Percentiles rank a stretch among this genome's conserved stretches.
These are phyloP conservation scores for Triangularia setosa DNA, from an alignment of 2,329 filamentous ascomycete species.

Conservation along the genomic window DNA sequence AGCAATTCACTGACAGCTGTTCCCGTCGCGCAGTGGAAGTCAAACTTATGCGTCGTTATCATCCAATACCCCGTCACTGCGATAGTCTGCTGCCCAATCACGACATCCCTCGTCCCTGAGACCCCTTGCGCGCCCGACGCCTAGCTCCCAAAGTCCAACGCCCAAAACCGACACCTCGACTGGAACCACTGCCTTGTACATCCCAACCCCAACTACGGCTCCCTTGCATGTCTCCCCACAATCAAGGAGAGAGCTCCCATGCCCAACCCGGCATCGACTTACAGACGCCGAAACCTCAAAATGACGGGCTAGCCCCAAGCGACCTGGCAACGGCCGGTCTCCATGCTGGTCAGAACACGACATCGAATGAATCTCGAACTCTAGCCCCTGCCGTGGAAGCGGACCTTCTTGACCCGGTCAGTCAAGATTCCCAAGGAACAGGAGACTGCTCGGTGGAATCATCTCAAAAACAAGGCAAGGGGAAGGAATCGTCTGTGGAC, in stretches of 20 bases:
- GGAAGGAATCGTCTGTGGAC: constrained; percentile 6
- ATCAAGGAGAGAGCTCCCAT: constrained; percentile 17
- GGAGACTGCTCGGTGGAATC: neutral
- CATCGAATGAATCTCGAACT: neutral
- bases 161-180: neutral
- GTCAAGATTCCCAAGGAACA: neutral
- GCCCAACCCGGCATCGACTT: constrained; percentile 20
- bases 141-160: neutral
- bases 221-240: constrained; percentile 29
- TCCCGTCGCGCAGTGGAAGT: neutral
- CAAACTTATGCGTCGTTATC: neutral
- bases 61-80: neutral
- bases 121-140: neutral
- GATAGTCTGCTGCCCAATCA: neutral
- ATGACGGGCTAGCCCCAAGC: constrained; percentile 13
- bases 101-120: neutral
- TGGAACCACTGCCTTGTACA: neutral
- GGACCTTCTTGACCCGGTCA: constrained; percentile 8
- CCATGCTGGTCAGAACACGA: neutral
- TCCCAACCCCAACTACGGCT: neutral
- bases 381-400: constrained; percentile 9
- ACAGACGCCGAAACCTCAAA: constrained; percentile 11
- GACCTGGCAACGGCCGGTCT: neutral
- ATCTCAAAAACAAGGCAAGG: neutral
- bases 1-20: constrained; percentile 2